A percentile compares a stretch with the other conserved stretches of the same genome.
phyloP scores from a whole-genome alignment of 1,139 yeast genomes.

The Zygosaccharomyces sapae region DNA sequence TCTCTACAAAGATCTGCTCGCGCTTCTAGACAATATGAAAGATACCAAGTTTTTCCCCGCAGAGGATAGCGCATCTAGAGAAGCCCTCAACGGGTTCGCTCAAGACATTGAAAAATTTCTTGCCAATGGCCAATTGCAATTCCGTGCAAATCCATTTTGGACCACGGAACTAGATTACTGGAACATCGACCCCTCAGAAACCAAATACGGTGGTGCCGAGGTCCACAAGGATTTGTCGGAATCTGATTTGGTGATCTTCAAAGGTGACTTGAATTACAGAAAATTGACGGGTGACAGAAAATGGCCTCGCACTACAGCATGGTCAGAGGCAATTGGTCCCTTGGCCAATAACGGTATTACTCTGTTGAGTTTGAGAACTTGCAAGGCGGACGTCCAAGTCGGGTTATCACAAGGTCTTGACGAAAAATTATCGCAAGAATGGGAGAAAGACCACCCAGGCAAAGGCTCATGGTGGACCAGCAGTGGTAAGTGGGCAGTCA shows the following conservation, averaged over 20 bases:
- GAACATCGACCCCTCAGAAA: constrained; percentile 53
- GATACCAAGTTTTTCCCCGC: constrained; percentile 49
- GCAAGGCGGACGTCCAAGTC: constrained; percentile 95
- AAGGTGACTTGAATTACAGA: constrained; percentile 95
- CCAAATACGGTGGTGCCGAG: constrained; percentile 53
- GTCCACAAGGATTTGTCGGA: constrained; percentile 49
- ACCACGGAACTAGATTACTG: constrained; percentile 71
- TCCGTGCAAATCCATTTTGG: constrained; percentile 78
- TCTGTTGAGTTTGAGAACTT: constrained; percentile 75
- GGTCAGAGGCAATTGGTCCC: constrained; percentile 63
- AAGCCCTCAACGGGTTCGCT: constrained; percentile 43
- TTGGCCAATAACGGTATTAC: constrained; percentile 58
- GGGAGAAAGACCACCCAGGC: constrained; percentile 56
- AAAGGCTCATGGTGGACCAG: constrained; percentile 76
- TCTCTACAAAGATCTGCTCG: constrained; percentile 70
- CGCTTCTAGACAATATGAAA: constrained; percentile 55
- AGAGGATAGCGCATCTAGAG: constrained; percentile 43
- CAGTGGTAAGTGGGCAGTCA: constrained; percentile 91
- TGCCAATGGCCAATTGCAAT: constrained; percentile 47
- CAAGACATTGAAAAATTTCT: constrained; percentile 48
- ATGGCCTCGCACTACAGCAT: constrained; percentile 83
- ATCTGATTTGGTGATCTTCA: constrained; percentile 74
- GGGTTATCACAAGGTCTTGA: constrained; percentile 73
- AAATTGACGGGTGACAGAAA: constrained; percentile 84
- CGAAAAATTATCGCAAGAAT: constrained; percentile 57